phyloP scores from a whole-genome alignment of 495 filamentous ascomycete genomes.

The Hyaloscypha finlandica region DNA sequence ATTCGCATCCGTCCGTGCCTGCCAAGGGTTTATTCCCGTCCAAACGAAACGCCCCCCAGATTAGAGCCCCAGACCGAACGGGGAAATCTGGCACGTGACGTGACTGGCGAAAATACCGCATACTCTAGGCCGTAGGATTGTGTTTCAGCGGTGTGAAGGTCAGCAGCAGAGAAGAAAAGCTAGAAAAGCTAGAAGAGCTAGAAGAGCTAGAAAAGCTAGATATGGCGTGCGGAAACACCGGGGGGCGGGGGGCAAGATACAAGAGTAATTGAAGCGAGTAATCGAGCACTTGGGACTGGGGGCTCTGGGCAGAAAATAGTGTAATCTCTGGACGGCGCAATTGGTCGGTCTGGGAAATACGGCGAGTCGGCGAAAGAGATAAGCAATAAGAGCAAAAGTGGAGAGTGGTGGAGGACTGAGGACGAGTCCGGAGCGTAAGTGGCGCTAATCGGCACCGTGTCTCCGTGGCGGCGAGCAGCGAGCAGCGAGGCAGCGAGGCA shows the following conservation, averaged over 20 bases:
- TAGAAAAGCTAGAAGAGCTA: background rate
- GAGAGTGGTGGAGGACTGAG: background rate
- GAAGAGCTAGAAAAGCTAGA: background rate
- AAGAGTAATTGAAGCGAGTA: background rate
- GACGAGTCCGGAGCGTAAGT: background rate
- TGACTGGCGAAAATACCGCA: slow-evolving; percentile 15
- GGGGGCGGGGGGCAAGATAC: background rate
- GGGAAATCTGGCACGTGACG: background rate
- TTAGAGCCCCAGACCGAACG: background rate
- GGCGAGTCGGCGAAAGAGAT: background rate
- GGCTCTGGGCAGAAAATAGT: slow-evolving; percentile 2
- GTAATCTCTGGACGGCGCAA: background rate
- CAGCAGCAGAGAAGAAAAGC: background rate
- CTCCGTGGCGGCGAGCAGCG: background rate
- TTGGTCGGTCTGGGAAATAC: background rate
- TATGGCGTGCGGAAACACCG: background rate
- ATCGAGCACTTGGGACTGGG: background rate
- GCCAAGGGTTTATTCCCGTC: slow-evolving; percentile 12
- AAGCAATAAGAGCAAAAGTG: background rate
- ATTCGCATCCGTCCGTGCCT: slow-evolving; percentile 1
- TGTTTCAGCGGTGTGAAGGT: background rate
- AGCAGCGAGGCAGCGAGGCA: background rate
- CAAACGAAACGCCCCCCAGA: background rate
- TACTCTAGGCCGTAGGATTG: too few relatives aligned
- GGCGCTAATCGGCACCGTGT: background rate